phyloP scores from a whole-genome alignment of 805 yeast genomes.

The Ogataea corticis region DNA sequence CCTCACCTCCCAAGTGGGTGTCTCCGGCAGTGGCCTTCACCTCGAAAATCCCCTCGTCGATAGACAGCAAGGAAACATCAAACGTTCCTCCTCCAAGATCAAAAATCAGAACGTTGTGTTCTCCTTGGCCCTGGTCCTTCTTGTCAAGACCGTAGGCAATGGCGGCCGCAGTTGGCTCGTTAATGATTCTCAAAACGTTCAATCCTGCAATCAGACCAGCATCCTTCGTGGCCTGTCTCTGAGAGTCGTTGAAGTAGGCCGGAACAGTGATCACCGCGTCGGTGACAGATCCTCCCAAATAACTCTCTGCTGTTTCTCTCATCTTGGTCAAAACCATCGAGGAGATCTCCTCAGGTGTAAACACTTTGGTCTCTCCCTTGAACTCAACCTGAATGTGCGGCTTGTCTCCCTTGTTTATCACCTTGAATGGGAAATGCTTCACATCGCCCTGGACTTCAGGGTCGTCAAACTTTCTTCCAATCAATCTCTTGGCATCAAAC shows the following conservation, averaged over 20 bases:
- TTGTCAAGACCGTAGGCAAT: conserved; percentile 93
- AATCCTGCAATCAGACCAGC: conserved; percentile 96
- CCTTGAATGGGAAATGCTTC: conserved; percentile 84
- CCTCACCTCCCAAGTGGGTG: conserved; percentile 98
- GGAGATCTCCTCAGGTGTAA: conserved; percentile 93
- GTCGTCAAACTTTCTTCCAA: conserved; percentile 85
- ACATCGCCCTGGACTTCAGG: conserved; percentile 79
- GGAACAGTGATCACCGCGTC: conserved; percentile 97
- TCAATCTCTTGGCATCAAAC: conserved; percentile 87
- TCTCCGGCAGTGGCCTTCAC: conserved; percentile 94
- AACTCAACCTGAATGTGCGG: conserved; percentile 83
- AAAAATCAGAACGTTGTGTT: conserved; percentile 86
- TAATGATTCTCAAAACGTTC: conserved; percentile 90
- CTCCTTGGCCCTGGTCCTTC: conserved; percentile 59
- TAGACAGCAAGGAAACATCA: conserved; percentile 89
- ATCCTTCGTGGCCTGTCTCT: conserved; percentile 97
- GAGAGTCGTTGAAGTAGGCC: conserved; percentile 96
- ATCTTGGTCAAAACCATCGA: conserved; percentile 89
- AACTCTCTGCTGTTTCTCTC: conserved; percentile 88
- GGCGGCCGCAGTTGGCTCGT: conserved; percentile 98
- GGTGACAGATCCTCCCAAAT: conserved; percentile 78
- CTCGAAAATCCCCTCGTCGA: conserved; percentile 95
- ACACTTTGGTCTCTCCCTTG: conserved; percentile 81
- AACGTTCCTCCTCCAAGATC: conserved; percentile 98
- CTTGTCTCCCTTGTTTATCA: conserved; percentile 70